These are phyloP conservation scores for Naganishia friedmannii DNA, from an alignment of 768 basidiomycete genomes.

Conservation along the genomic window DNA sequence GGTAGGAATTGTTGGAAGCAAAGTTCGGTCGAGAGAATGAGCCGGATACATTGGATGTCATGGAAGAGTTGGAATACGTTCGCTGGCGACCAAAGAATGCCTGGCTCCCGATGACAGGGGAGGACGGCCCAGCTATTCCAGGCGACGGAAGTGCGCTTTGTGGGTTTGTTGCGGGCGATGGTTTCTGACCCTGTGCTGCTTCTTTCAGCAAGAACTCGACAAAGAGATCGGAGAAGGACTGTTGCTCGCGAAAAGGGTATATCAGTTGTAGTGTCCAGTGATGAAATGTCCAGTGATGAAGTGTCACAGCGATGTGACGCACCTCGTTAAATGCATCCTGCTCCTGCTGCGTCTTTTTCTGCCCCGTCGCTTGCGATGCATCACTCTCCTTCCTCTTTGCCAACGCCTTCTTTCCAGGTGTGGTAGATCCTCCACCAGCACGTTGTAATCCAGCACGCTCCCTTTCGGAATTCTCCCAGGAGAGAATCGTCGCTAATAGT, in stretches of 20 bases:
- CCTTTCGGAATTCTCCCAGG: constrained; percentile 85
- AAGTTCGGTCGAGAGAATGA: constrained; percentile 14
- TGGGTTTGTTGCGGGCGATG: background rate
- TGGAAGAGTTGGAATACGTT: constrained; percentile 24
- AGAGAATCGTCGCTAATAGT: constrained; percentile 81
- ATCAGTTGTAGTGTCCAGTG: background rate
- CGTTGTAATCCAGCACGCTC: constrained; percentile 85
- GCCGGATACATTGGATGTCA: constrained; percentile 19
- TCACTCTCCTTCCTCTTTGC: constrained; percentile 33
- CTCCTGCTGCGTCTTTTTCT: constrained; percentile 42
- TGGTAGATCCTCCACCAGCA: constrained; percentile 42
- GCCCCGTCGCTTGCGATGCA: constrained; percentile 37
- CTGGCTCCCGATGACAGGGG: background rate
- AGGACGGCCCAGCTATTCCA: background rate
- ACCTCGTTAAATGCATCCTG: constrained; percentile 52
- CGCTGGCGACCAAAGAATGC: constrained; percentile 7
- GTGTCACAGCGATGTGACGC: constrained; percentile 21
- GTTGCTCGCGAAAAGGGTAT: constrained; percentile 8
- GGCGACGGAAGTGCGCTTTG: constrained; percentile 4
- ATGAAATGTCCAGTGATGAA: background rate
- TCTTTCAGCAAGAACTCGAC: constrained; percentile 97
- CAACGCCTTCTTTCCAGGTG: constrained; percentile 39
- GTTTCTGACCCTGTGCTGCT: constrained; percentile 59
- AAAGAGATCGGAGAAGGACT: constrained; percentile 97
- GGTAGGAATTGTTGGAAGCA: background rate